Evolutionary conservation across 768 basidiomycete genomes (phyloP), one percentile per base, ranked within the genome.

Genomic region (Hericium erinaceus): DNA sequence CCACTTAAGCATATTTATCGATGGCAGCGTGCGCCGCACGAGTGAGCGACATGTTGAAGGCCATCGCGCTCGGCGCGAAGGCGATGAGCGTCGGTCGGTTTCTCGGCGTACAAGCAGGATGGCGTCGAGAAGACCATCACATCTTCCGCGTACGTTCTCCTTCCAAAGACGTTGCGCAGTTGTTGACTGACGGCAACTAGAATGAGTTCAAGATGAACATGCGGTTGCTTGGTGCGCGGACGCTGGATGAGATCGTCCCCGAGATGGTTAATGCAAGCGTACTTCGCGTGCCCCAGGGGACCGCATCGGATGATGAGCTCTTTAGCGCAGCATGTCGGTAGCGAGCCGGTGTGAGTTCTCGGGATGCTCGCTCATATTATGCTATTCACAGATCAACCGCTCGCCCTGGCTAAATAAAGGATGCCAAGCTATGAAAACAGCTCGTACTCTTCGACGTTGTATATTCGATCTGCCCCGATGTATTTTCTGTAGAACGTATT

Each of bases 171-270:
- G 22, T 22, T 22, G 22, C 2, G 22, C 22, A 22, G 2, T 22
- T 22, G 22, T 22, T 22, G 22, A 22, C 22, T 22, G 22, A 22
- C 22, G 22, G 61, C 37, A 7, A 7, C 59, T 66, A 98, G 92
- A 92, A 95, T 64, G 95, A 99, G 70, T 92, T 99, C 64, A 92
- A 95, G 75, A 98, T 98, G 95, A 94, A 95, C 72, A 80, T 98
- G 81, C 86, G 95, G 15, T 76, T 98, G 1, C 72, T 99, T 28
- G 95, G 95, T 7, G 94, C 94, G 0, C 82, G 78, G 3, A 87
- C 80, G 0, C 69, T 98, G 48, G 79, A 78, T 55, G 92, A 98
- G 38, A 74, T 98, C 57, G 82, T 84, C 0, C 90, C 89, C 0
- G 81, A 83, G 48, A 95, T 98, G 95, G 92, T 98, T 8, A 92